Conservation (phyloP, 768 basidiomycete species). For the Mycena crocata region DNA sequence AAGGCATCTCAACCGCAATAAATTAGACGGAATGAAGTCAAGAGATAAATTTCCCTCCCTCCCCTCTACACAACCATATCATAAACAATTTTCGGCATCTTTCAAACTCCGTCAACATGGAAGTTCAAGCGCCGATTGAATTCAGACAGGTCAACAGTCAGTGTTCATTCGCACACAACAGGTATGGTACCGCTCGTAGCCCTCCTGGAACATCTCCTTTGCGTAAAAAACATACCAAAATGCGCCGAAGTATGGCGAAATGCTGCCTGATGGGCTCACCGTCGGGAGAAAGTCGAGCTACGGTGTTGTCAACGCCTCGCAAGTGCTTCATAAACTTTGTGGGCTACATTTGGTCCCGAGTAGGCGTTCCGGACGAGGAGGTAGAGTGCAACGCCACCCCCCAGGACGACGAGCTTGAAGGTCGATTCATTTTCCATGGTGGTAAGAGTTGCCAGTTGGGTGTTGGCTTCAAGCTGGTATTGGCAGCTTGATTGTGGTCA, state of each 20-base stretch:
- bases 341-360: conserved; percentile 25
- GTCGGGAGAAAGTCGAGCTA: conserved; percentile 35
- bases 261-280: conserved; percentile 37
- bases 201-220: conserved; percentile 37
- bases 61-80: no score
- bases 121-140: no score
- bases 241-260: conserved; percentile 39
- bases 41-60: no score
- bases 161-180: no score
- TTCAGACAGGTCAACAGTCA: no score
- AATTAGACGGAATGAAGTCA: no score
- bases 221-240: conserved; percentile 37
- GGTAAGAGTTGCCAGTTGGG: no score
- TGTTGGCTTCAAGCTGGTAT: no score
- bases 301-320: background rate
- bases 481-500: no score
- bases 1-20: no score
- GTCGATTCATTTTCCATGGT: conserved; percentile 8
- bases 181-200: conserved; percentile 34
- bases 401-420: conserved; percentile 1
- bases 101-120: no score
- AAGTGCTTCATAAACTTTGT: background rate
- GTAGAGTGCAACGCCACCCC: conserved; percentile 10
- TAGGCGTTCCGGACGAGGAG: conserved; percentile 23
- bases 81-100: no score